Conservation (phyloP, 2,329 filamentous ascomycete species). For the Lasiodiplodia sp. region DNA sequence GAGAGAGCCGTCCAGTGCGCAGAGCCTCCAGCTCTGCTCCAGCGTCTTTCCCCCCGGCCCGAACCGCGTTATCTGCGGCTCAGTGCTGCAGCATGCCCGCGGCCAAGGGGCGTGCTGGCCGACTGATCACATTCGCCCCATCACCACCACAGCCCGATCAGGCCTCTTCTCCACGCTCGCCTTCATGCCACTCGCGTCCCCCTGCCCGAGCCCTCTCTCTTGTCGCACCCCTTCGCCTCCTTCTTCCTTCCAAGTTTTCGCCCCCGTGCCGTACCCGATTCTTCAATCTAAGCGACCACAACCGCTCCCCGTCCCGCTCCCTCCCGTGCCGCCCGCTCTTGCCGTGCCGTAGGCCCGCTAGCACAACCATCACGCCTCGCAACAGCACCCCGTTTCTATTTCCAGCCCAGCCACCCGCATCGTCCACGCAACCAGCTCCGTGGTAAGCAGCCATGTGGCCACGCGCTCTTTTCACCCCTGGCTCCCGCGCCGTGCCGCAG, state of each 20-base stretch:
- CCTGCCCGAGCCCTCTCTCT: not conserved
- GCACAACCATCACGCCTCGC: not conserved
- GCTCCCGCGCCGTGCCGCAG: not conserved
- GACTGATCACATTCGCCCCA: constrained; percentile 8
- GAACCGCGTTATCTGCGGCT: constrained; percentile 23
- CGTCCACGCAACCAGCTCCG: not conserved
- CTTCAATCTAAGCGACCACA: not conserved
- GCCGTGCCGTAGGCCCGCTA: constrained; percentile 19
- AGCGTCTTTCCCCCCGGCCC: constrained; percentile 17
- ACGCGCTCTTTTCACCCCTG: not conserved
- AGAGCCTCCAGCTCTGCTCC: constrained; percentile 19
- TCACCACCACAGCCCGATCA: not conserved
- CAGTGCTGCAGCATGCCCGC: not conserved
- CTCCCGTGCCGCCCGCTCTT: constrained; percentile 27
- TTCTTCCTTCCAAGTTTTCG: not conserved
- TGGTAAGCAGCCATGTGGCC: constrained; percentile 1
- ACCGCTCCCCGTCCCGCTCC: constrained; percentile 20
- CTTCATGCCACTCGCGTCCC: not conserved
- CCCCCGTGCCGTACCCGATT: not conserved
- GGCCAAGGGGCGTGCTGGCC: constrained; percentile 2
- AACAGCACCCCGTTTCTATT: not conserved
- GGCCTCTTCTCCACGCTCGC: constrained; percentile 11
- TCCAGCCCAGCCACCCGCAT: constrained; percentile 4
- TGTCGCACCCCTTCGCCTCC: not conserved
- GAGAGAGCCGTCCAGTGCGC: constrained; percentile 11